Evolutionary conservation across 331 rosid genomes (phyloP), one percentile per base, ranked within the genome.

Genomic region (Malus hybrid): DNA sequence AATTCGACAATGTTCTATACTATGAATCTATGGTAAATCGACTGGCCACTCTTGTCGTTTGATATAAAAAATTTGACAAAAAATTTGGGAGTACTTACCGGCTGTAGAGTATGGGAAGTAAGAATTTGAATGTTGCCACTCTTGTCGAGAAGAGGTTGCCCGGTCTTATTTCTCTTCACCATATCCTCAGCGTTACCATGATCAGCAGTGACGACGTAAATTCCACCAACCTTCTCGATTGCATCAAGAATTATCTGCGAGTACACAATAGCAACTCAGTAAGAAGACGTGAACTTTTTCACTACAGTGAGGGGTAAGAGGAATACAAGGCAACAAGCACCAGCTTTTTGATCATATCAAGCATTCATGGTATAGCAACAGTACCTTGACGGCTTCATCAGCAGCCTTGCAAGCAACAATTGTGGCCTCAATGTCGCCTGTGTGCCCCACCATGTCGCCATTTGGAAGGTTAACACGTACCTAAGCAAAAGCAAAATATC

Each of bases 121-220:
- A 95, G 98, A 56, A 95, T 81, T 82, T 95, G 99, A 81, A 95
- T 71, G 32, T 95, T 84, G 75, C 99, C 99, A 29, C 46, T 74
- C 91, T 95, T 92, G 90, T 86, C 92, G 22, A 95, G 89, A 16
- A 3, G 77, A 16, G 99, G 99, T 63, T 92, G 77, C 66, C 99
- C 98, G 0, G 91, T 67, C 82, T 95, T 95, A 69, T 87, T 88
- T 79, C 99, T 89, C 83, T 95, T 95, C 68, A 95, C 98, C 99
- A 95, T 95, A 80, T 95, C 99, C 80, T 95, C 99, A 2, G 99
- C 99, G 31, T 95, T 95, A 36, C 99, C 99, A 12, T 95, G 99
- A 84, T 95, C 98, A 42, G 99, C 99, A 18, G 99, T 95, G 20
- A 95, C 97, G 14, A 92, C 93, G 75, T 89, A 95, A 79, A 95